phyloP scores from a whole-genome alignment of 202 grass and related monocot genomes.

The Panicum virgatum region DNA sequence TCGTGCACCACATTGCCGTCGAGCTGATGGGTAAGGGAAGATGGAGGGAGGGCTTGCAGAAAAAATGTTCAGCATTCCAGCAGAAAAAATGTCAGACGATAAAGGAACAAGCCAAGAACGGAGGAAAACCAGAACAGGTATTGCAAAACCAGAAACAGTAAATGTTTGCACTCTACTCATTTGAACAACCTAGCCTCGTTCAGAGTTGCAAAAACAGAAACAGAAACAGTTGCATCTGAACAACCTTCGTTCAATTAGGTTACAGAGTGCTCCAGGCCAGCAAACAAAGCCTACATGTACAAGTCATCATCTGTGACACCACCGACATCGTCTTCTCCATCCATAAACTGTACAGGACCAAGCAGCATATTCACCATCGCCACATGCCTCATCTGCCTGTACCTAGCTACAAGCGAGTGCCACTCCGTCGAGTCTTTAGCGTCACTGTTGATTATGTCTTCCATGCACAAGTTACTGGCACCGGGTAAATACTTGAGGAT shows the following conservation, averaged over 20 bases:
- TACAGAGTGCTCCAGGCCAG: slow-evolving; percentile 10
- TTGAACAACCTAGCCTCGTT: slow-evolving; percentile 7
- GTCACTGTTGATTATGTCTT: slow-evolving; percentile 1
- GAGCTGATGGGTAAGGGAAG: too few species aligned
- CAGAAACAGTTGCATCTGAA: slow-evolving; percentile 23
- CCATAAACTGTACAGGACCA: slow-evolving; percentile 49
- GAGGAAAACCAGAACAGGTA: background rate
- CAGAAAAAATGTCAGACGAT: background rate
- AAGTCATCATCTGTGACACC: slow-evolving; percentile 33
- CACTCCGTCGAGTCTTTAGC: slow-evolving; percentile 37
- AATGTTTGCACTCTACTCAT: background rate
- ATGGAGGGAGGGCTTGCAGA: too few species aligned
- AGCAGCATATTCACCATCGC: slow-evolving; percentile 44
- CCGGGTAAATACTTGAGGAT: slow-evolving; percentile 62
- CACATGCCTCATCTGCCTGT: slow-evolving; percentile 46
- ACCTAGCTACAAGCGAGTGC: slow-evolving; percentile 48
- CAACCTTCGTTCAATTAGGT: background rate
- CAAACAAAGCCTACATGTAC: slow-evolving; percentile 30
- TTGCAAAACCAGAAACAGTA: slow-evolving; percentile 11
- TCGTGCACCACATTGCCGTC: too few species aligned
- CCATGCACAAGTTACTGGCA: background rate
- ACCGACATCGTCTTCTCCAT: slow-evolving; percentile 48
- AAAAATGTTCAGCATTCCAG: background rate
- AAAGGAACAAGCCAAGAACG: background rate
- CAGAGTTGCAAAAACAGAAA: slow-evolving; percentile 17